Conservation (phyloP, 139 green algal species). For the Chlamydomonas incerta region DNA sequence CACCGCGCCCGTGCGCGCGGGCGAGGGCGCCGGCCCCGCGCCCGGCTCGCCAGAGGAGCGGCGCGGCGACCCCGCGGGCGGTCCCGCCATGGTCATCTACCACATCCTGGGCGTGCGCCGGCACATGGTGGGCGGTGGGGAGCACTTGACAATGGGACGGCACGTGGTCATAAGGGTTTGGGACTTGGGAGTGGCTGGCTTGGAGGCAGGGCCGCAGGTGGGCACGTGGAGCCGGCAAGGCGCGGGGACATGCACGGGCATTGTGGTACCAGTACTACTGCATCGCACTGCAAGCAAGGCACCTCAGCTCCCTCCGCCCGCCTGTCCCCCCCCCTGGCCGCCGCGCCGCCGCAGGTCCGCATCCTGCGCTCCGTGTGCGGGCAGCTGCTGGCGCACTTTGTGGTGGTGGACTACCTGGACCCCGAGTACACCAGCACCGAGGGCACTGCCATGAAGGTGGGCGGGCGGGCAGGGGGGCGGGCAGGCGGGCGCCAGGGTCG, state of each 20-base stretch:
- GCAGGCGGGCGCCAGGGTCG: background rate
- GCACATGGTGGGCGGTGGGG: constrained; percentile 19
- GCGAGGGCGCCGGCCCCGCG: background rate
- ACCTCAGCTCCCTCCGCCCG: background rate
- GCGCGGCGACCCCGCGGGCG: background rate
- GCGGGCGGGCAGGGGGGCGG: background rate
- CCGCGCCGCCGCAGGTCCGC: constrained; percentile 5
- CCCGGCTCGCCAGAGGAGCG: background rate
- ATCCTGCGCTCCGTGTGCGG: constrained; percentile 17
- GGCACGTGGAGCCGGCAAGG: too few relatives aligned
- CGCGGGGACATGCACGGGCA: too few relatives aligned
- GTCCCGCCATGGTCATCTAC: constrained; percentile 26
- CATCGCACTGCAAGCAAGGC: too few relatives aligned
- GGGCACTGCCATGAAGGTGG: constrained; percentile 9
- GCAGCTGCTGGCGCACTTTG: constrained; percentile 29
- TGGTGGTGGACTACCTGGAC: constrained; percentile 3
- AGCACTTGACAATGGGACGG: too few relatives aligned
- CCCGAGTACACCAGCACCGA: background rate
- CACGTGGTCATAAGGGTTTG: too few relatives aligned
- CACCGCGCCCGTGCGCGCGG: background rate
- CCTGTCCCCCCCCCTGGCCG: background rate
- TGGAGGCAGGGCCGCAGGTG: too few relatives aligned
- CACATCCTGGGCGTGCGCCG: constrained; percentile 28
- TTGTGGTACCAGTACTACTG: too few relatives aligned
- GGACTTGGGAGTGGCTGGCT: too few relatives aligned